Conservation (phyloP, 2,329 filamentous ascomycete species). For the Ophiocordyceps australis region DNA sequence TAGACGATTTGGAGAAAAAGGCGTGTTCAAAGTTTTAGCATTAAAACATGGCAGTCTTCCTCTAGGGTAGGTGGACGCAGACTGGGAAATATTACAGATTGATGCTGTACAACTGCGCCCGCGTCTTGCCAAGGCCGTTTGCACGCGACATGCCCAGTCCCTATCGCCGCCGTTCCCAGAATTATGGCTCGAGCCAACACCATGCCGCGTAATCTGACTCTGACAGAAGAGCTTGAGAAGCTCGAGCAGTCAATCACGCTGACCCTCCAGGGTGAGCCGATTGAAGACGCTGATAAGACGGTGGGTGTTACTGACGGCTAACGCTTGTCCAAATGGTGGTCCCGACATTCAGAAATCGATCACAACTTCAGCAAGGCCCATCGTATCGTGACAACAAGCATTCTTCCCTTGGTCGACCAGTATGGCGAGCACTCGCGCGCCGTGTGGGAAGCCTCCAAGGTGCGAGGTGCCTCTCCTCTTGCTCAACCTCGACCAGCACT, state of each 20-base stretch:
- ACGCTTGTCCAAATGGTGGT: no score
- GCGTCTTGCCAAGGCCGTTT: no score
- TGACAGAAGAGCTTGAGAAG: constrained; percentile 91
- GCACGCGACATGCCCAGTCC: no score
- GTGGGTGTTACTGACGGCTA: no score
- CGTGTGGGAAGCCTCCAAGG: constrained; percentile 95
- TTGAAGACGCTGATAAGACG: no score
- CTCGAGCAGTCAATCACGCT: constrained; percentile 94
- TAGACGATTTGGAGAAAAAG: no score
- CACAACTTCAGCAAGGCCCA: constrained; percentile 96
- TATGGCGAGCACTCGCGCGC: constrained; percentile 87
- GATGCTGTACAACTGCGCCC: no score
- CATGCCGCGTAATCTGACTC: constrained; percentile 42
- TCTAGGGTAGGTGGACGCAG: no score
- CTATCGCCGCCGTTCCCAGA: background rate
- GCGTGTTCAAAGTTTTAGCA: no score
- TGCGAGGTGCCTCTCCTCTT: constrained; percentile 12
- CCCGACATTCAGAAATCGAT: constrained; percentile 94
- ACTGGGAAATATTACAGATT: no score
- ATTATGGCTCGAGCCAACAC: constrained; percentile 30
- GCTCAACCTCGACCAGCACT: background rate
- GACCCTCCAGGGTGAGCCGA: constrained; percentile 70
- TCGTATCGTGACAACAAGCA: constrained; percentile 84
- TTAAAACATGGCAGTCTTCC: no score
- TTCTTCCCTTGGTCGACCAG: constrained; percentile 83